Base-by-base conservation (phyloP, 2,329 filamentous ascomycete species). In the Aspergillus pseudoterreus region DNA sequence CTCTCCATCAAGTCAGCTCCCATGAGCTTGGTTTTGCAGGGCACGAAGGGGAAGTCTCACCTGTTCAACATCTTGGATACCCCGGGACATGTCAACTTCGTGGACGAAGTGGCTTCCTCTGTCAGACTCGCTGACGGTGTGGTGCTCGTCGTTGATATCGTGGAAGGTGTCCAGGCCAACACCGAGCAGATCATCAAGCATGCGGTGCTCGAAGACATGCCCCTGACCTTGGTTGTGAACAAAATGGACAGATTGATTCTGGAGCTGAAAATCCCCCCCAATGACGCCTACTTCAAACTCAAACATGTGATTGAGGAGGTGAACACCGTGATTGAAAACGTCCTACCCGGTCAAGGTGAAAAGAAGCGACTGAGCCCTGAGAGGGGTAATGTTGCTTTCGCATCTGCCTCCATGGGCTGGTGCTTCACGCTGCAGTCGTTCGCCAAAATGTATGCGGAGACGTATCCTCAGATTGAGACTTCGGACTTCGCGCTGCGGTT, bases 291-390 rank as follows among this genome's bases (percentile, higher is more conserved):
- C 75, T 97, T 96, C 80, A 99, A 99, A 78, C 79, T 99, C 49
- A 97, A 96, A 75, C 92, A 97, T 70, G 91, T 96, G n/a, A 84
- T 99, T 48, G 94, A 99, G 71, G 90, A 97, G 72, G 92, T 99
- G 71, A 99, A 99, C 73, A 96, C 90, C 1, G 78, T 94, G 60
- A 97, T 99, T 63, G 90, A 95, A 67, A 91, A 88, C 67, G 87
- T 88, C 3, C 79, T 91, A 24, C 92, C 94, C 4, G 87, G 90
- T 2, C 83, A 84, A 61, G 91, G 92, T 24, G 89, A 90, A 64
- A 84, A 82, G 55, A 84, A 83, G 71, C 84, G 94, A 57, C 73
- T 99, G 56, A 97, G 92, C 60, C 94, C 94, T 0, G 94, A 99
- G 68, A 96, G 92, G 74, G 94, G 94, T 55, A 99, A 99, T 67